Conservation (phyloP, 192 early-diverging fungal genomes). For the Gamsiella multidivaricata region DNA sequence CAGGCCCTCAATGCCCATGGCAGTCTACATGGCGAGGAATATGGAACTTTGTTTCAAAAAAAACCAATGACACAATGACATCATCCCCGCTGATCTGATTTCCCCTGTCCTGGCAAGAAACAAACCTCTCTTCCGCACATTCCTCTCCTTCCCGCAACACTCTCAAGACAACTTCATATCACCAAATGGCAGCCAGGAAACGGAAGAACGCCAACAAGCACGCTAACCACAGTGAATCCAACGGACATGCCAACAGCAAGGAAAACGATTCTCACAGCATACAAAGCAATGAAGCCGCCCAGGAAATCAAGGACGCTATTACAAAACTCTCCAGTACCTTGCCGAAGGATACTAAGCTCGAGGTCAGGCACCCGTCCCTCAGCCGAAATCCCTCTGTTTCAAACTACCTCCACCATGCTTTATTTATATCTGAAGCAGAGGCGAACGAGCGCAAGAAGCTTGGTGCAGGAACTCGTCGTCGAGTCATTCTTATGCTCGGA, state of each 20-base stretch:
- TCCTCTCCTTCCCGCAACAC: background rate
- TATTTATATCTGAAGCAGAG: conserved; percentile 28
- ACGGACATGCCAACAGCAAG: background rate
- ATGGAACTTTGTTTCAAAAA: too few relatives aligned
- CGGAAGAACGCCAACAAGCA: conserved; percentile 14
- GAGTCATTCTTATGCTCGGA: conserved; percentile 64
- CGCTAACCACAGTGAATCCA: background rate
- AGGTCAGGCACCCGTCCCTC: conserved; percentile 33
- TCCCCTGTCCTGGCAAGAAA: background rate
- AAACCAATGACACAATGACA: too few relatives aligned
- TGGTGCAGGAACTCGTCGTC: conserved; percentile 36
- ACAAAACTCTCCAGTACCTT: conserved; percentile 27
- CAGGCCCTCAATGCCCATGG: too few relatives aligned
- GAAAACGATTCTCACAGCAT: background rate
- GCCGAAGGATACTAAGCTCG: conserved; percentile 13
- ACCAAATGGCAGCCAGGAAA: conserved; percentile 15
- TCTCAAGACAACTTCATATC: background rate
- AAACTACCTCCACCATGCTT: conserved; percentile 34
- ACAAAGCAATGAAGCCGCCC: conserved; percentile 1
- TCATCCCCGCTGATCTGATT: background rate
- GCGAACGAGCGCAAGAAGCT: conserved; percentile 16
- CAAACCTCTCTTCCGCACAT: background rate
- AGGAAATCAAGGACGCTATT: conserved; percentile 20
- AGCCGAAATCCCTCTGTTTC: conserved; percentile 46
- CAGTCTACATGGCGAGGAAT: too few relatives aligned